Evolutionary conservation across 73 alveolate species (phyloP), one percentile per base, ranked within the genome.

Genomic region (Paramecium biaurelia): DNA sequence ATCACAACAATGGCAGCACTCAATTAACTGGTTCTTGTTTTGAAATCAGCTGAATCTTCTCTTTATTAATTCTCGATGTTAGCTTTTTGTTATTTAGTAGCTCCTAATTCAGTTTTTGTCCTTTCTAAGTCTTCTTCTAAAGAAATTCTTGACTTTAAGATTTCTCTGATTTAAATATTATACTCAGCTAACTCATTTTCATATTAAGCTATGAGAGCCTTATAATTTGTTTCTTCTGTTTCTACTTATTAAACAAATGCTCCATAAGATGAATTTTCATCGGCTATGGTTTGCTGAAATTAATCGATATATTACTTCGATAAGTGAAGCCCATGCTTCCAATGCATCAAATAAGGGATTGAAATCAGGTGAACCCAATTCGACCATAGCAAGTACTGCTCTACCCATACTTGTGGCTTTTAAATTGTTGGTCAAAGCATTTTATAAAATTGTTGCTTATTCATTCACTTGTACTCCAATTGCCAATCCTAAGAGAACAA

Each of bases 311-410:
- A 74, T 41, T 74, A 74, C 87, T 11, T 47, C 74, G 3, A 79
- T 43, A 8, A 41, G 28, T 42, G 42, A 43, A 37, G 70, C 90
- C 74, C 70, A 79, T 2, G 45, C 74, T 24, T 79, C 90, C 14
- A 79, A 34, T 79, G 90, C 90, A 79, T 79, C 90, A 42, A 79
- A 79, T 79, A 79, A 24, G 18, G 90, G 76, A 79, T 79, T 79
- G 43, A 41, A 79, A 24, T 38, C 20, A 8, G 70, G 74, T 18
- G 18, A 11, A 14, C 56, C 56, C 32, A 47, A 43, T 45, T 79
- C 76, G 5, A 41, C 42, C 74, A 79, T 43, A 8, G 56, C 28
- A 12, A 79, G 28, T 2, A 79, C 90, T 30, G 90, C 90, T 43
- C 90, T 79, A 37, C 90, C 90, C 41, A 79, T 43, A 41, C 76